These are phyloP conservation scores for Scutellaria baicalensis DNA, from an alignment of 257 asterid species.

Conservation along the genomic window DNA sequence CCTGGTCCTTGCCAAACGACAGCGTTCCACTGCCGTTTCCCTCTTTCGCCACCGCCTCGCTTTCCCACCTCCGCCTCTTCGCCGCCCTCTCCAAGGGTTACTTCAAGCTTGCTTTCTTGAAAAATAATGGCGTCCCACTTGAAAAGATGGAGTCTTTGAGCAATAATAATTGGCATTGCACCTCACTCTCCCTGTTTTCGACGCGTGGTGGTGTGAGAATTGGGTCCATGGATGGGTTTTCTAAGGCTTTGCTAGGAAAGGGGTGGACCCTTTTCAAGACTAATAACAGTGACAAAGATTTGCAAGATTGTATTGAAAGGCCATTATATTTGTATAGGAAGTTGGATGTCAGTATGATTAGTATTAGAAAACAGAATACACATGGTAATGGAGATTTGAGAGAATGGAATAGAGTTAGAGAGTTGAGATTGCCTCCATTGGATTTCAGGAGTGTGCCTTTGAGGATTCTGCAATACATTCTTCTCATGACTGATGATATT, in stretches of 20 bases:
- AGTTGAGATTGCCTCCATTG: conserved; percentile 48
- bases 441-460: conserved; percentile 47
- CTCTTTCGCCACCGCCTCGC: conserved; percentile 46
- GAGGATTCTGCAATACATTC: conserved; percentile 64
- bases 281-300: background rate
- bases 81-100: conserved; percentile 38
- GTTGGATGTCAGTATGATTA: conserved; percentile 26
- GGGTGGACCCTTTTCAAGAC: conserved; percentile 63
- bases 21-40: conserved; percentile 60
- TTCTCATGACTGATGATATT: conserved; percentile 58
- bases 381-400: conserved; percentile 22
- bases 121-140: conserved; percentile 18
- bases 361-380: background rate
- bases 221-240: conserved; percentile 44
- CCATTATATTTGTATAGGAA: conserved; percentile 39
- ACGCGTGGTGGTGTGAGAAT: conserved; percentile 31
- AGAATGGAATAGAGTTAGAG: conserved; percentile 47
- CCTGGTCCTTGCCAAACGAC: conserved; percentile 39
- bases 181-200: conserved; percentile 27
- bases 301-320: conserved; percentile 9
- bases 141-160: conserved; percentile 34
- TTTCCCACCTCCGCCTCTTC: conserved; percentile 54
- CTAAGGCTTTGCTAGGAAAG: conserved; percentile 48
- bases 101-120: conserved; percentile 56
- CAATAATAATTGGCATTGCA: conserved; percentile 44